A percentile compares a stretch with the other conserved stretches of the same genome.
phyloP scores from a whole-genome alignment of 225 moss, liverwort and hornwort genomes.

The Ulota crispa region DNA sequence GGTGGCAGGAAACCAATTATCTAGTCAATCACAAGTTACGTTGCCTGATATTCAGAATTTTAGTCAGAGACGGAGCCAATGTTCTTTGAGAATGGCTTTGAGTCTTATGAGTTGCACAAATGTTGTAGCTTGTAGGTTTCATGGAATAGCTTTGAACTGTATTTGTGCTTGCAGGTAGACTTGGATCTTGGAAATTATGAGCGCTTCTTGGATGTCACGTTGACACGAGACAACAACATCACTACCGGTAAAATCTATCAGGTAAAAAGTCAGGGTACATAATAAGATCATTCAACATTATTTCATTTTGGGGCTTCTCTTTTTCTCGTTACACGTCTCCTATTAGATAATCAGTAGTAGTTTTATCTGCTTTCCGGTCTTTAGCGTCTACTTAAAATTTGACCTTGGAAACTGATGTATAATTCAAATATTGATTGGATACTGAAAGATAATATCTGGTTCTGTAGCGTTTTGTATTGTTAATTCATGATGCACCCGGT shows the following conservation, averaged over 20 bases:
- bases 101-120: not conserved
- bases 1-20: not conserved
- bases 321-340: not conserved
- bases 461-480: not conserved
- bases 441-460: not conserved
- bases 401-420: not conserved
- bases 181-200: conserved; percentile 84
- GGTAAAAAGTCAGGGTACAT: conserved; percentile 22
- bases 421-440: not conserved
- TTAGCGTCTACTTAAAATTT: not conserved
- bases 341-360: not conserved
- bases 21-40: not conserved
- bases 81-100: not conserved
- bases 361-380: not conserved
- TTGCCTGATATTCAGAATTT: not conserved
- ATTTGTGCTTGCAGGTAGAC: conserved; percentile 52
- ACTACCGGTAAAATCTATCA: conserved; percentile 77
- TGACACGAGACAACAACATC: conserved; percentile 74
- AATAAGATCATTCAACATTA: not conserved
- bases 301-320: not conserved
- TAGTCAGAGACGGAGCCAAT: not conserved
- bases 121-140: not conserved
- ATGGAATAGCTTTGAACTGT: not conserved
- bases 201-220: conserved; percentile 72
- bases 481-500: not conserved